These are phyloP conservation scores for Hymenoscyphus occultus DNA, from an alignment of 2,329 filamentous ascomycete genomes.

Conservation along the genomic window DNA sequence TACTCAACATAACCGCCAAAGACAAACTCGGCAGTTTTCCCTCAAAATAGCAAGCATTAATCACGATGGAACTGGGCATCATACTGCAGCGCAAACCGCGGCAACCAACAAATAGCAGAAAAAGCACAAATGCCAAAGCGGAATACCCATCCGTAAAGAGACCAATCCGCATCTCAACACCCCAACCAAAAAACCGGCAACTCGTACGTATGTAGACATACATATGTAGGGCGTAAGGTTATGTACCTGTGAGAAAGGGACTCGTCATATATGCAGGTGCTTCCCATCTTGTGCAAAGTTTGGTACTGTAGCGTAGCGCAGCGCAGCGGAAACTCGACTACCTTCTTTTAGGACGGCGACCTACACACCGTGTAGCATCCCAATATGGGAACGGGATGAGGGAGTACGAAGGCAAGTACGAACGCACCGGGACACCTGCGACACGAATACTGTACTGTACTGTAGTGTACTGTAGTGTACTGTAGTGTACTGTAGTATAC, in stretches of 20 bases:
- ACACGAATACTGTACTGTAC: no score
- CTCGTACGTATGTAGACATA: neutral
- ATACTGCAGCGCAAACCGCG: no score
- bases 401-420: neutral
- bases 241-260: neutral
- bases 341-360: neutral
- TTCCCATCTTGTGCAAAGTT: neutral
- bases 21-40: no score
- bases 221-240: no score
- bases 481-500: no score
- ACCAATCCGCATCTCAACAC: conserved; percentile 3
- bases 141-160: neutral
- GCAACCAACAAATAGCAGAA: no score
- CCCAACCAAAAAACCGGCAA: neutral
- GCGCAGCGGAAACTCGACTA: neutral
- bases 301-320: neutral
- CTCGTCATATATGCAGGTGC: neutral
- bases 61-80: no score
- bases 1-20: no score
- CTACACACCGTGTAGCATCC: conserved; percentile 4
- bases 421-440: neutral
- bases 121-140: no score
- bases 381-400: neutral
- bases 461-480: no score
- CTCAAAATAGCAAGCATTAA: no score